Conservation (phyloP, 2,329 filamentous ascomycete species). For the Pseudogymnoascus sp. region DNA sequence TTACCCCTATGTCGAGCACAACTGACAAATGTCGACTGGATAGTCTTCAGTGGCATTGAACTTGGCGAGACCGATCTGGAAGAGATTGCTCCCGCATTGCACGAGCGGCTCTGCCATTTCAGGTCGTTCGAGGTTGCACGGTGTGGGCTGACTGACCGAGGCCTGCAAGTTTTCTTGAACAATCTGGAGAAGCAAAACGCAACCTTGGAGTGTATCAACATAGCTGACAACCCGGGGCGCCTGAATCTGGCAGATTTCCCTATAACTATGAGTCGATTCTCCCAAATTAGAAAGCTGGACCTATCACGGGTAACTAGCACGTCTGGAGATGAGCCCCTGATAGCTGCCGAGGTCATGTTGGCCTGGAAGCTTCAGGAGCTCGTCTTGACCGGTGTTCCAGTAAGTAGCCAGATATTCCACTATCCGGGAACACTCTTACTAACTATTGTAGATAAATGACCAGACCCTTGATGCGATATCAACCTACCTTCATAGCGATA, state of each 20-base stretch:
- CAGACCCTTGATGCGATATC: conserved; percentile 59
- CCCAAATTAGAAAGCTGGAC: conserved; percentile 58
- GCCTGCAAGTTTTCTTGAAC: conserved; percentile 55
- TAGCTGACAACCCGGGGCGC: conserved; percentile 60
- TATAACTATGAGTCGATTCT: conserved; percentile 59
- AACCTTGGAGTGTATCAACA: conserved; percentile 59
- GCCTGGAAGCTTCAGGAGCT: conserved; percentile 62
- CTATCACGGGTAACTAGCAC: conserved; percentile 58
- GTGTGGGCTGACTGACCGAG: conserved; percentile 52
- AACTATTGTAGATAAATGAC: conserved; percentile 41
- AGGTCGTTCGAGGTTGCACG: conserved; percentile 61
- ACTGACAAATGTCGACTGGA: conserved; percentile 64
- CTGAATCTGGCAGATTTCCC: conserved; percentile 59
- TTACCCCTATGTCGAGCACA: conserved; percentile 61
- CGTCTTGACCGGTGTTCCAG: conserved; percentile 53
- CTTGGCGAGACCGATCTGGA: conserved; percentile 67
- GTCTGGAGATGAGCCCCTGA: conserved; percentile 55
- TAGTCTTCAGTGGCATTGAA: conserved; percentile 59
- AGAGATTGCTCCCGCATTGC: conserved; percentile 56
- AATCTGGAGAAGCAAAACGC: conserved; percentile 57
- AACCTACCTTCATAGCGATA: conserved; percentile 54
- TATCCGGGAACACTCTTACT: conserved; percentile 18
- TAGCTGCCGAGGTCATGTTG: conserved; percentile 57
- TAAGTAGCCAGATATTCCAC: conserved; percentile 22
- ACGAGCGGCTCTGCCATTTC: conserved; percentile 56